Conservation (phyloP, 352 stramenopile species). For the Globisporangium spinosum region DNA sequence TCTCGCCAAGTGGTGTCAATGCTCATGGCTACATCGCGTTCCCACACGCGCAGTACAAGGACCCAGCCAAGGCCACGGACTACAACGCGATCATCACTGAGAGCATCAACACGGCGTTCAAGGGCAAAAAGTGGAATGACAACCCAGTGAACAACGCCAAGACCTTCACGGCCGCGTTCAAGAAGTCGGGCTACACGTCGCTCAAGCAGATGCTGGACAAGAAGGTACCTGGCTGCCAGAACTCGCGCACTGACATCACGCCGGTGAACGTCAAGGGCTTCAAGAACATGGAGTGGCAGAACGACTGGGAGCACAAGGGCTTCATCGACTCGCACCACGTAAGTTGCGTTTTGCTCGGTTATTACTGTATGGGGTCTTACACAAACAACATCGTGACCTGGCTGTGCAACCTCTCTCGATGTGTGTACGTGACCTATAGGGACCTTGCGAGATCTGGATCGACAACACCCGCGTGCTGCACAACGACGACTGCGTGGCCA, state of each 20-base stretch:
- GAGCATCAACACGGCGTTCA: constrained; percentile 25
- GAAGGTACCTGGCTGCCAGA: constrained; percentile 23
- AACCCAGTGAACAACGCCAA: constrained; percentile 37
- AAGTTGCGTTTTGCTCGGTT: background rate
- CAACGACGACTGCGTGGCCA: constrained; percentile 36
- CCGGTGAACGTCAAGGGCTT: constrained; percentile 32
- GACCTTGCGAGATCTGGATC: constrained; percentile 47
- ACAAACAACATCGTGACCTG: background rate
- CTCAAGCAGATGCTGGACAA: constrained; percentile 25
- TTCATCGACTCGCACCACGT: constrained; percentile 41
- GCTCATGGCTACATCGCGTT: constrained; percentile 56
- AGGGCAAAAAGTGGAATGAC: constrained; percentile 50
- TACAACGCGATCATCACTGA: constrained; percentile 26
- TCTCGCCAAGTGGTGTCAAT: background rate
- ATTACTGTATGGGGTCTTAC: background rate
- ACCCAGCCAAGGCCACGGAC: constrained; percentile 27
- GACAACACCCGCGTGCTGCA: constrained; percentile 33
- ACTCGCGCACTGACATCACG: constrained; percentile 22
- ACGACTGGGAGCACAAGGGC: constrained; percentile 38
- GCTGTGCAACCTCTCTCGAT: background rate
- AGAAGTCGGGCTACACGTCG: constrained; percentile 32
- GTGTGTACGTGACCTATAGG: background rate
- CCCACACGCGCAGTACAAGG: constrained; percentile 35
- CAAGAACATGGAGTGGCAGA: constrained; percentile 44
- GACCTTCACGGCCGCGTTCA: constrained; percentile 41